Percentiles rank a stretch among this genome's conserved stretches.
phyloP scores from a whole-genome alignment of 345 rosid genomes.

The Syzygium aqueum region DNA sequence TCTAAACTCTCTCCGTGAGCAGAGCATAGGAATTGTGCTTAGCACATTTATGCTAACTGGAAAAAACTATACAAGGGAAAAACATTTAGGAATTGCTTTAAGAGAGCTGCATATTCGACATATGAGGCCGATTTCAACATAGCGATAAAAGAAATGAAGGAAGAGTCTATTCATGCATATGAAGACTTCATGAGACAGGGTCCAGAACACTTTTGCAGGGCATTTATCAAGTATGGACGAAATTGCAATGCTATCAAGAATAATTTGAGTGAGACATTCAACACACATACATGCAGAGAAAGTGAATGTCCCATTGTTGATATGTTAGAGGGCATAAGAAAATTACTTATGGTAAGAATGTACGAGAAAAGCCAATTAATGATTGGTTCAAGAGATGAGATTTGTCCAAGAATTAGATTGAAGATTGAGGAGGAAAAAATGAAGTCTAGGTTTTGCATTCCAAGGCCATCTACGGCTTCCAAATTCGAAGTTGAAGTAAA shows the following conservation, averaged over 20 bases:
- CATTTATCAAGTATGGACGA: neutral
- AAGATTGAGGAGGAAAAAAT: neutral
- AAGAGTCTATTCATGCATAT: too few relatives aligned
- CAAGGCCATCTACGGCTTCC: neutral
- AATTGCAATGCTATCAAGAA: neutral
- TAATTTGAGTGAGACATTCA: neutral
- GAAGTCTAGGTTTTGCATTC: neutral
- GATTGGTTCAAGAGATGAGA: neutral
- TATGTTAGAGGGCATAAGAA: neutral
- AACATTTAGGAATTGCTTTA: too few relatives aligned
- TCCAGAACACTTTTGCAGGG: neutral
- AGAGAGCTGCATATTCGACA: neutral
- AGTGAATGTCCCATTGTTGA: neutral
- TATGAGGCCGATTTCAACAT: accelerated
- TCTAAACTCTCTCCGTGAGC: too few relatives aligned
- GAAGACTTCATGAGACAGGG: neutral
- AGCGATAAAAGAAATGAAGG: neutral
- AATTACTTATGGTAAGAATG: neutral
- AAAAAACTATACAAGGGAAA: too few relatives aligned
- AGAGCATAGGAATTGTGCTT: too few relatives aligned
- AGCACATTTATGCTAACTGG: neutral
- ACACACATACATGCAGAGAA: neutral
- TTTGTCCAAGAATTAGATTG: neutral
- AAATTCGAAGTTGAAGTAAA: neutral
- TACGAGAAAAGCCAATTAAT: neutral